Percentiles rank a stretch among this genome's conserved stretches.
Conservation (phyloP, 768 basidiomycete species). For the Boletus subcaerulescens region DNA sequence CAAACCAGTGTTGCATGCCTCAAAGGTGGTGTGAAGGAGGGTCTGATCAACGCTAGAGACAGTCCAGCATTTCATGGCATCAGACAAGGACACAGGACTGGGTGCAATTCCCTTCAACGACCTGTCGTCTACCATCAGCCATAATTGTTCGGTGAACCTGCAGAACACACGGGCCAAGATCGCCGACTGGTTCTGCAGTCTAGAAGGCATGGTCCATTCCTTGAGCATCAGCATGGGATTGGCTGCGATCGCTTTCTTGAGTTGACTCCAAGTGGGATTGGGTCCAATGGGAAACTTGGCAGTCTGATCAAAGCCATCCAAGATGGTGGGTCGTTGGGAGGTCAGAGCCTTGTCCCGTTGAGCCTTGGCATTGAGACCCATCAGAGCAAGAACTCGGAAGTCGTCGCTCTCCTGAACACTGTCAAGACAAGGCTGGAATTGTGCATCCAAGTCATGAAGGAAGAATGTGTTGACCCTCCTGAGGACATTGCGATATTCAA, state of each 20-base stretch:
- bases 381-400: background rate
- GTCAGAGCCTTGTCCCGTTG: background rate
- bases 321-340: background rate
- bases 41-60: slow-evolving; percentile 1
- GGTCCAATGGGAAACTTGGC: background rate
- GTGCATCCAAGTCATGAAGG: background rate
- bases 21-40: background rate
- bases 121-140: background rate
- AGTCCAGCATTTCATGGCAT: slow-evolving; percentile 12
- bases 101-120: slow-evolving; percentile 2
- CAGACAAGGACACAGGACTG: background rate
- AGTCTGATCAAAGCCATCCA: background rate
- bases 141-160: background rate
- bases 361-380: background rate
- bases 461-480: background rate
- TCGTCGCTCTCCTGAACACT: background rate
- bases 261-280: background rate
- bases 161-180: background rate
- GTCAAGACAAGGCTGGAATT: background rate
- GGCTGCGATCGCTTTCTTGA: background rate
- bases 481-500: background rate
- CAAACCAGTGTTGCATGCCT: slow-evolving; percentile 4
- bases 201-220: background rate
- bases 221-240: slow-evolving; percentile 4
- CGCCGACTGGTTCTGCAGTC: background rate